Evolutionary conservation across 805 yeast genomes (phyloP), one percentile per base, ranked within the genome.

Genomic region (Schwanniomyces sp.): DNA sequence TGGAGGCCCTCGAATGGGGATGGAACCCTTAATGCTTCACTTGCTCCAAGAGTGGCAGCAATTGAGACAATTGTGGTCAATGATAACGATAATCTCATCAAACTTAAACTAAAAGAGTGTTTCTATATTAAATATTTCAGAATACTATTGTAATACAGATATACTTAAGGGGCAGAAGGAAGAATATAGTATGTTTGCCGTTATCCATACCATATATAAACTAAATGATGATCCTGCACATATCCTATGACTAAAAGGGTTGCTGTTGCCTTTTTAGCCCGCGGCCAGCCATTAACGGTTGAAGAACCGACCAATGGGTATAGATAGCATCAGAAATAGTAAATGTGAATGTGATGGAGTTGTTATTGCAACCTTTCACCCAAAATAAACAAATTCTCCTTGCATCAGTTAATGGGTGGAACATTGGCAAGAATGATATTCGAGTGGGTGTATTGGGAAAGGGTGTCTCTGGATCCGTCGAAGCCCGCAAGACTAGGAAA

Each of bases 21-120:
- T 7, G 66, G 64, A 29, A 65, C 41, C 24, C 58, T 46, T 27
- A 64, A 56, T 5, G 61, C 67, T 34, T 61, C 52, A 14, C 54
- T 52, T n/a, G 54, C 53, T 17, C 52, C 53, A 24, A 54, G 18
- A 12, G 48, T 45, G 10, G 60, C 46, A 32, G 57, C 54, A 38
- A 56, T 44, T 14, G 64, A 54, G 18, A 58, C 52, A n/a, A 52
- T 43, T 21, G 56, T 48, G 12, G 53, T 40, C 37, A 56, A 39
- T 39, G 59, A 48, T 43, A 50, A 41, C 25, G 57, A 52, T 45
- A 62, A 52, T 52, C 55, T 61, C 64, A 59, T 61, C 40, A 21
- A 21, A 11, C 3, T 9, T 9, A 14, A 12, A 32, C 21, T 32
- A 14, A 9, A 37, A 6, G 40, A 11, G 40, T 37, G n/a, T 37